phyloP scores from a whole-genome alignment of 495 filamentous ascomycete genomes.

The Lichina pygmaea region DNA sequence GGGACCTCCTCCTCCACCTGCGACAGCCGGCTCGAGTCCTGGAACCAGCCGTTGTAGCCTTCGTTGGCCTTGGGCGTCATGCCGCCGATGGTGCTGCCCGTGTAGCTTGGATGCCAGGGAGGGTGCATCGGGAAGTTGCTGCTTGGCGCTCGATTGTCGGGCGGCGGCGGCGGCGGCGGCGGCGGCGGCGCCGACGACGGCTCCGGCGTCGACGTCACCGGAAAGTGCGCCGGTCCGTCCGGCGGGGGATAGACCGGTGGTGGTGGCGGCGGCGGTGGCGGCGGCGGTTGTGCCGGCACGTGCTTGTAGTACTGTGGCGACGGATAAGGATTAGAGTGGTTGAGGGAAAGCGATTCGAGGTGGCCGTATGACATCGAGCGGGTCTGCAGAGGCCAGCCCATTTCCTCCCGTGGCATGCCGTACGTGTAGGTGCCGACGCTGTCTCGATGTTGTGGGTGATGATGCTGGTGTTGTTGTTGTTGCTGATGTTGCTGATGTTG shows the following conservation, averaged over 20 bases:
- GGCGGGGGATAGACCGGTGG: not conserved
- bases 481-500: no score
- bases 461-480: not conserved
- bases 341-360: not conserved
- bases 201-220: conserved; percentile 1
- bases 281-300: not conserved
- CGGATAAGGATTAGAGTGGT: not conserved
- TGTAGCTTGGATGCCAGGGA: conserved; percentile 1
- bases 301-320: not conserved
- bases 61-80: not conserved
- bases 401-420: not conserved
- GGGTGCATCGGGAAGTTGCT: conserved; percentile 1
- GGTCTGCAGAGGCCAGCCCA: not conserved
- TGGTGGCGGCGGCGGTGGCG: not conserved
- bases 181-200: not conserved
- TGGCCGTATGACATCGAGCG: conserved; percentile 1
- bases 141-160: not conserved
- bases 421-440: not conserved
- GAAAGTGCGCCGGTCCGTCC: not conserved
- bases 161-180: not conserved
- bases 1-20: conserved; percentile 2
- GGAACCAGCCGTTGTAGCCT: conserved; percentile 1
- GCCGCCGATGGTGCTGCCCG: not conserved
- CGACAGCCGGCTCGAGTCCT: conserved; percentile 1
- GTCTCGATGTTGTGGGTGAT: not conserved